phyloP scores from a whole-genome alignment of 352 stramenopile species.

The Blastocystis sp. region DNA sequence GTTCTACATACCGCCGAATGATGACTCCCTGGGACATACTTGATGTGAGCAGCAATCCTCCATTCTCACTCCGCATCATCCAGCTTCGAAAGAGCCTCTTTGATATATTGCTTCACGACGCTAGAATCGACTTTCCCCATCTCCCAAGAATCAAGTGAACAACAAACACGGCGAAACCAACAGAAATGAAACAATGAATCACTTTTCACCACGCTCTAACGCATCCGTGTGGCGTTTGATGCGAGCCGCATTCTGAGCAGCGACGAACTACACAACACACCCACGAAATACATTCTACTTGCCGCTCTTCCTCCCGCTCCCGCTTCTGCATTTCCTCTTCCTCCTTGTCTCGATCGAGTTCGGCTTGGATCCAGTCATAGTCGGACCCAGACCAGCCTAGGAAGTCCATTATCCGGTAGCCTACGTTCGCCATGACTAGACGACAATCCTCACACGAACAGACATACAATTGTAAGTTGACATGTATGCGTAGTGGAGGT shows the following conservation, averaged over 20 bases:
- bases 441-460: neutral
- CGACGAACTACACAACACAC: neutral
- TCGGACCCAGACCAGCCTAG: conserved; percentile 43
- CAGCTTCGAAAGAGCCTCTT: neutral
- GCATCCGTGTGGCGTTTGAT: neutral
- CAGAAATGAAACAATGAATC: neutral
- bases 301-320: conserved; percentile 7
- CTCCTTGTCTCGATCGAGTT: conserved; percentile 6
- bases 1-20: neutral
- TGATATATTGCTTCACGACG: neutral
- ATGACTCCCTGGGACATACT: neutral
- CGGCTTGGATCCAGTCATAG: conserved; percentile 48
- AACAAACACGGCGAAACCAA: neutral
- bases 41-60: neutral
- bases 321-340: neutral
- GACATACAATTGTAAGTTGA: neutral
- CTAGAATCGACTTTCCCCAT: neutral
- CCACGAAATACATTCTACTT: neutral
- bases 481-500: conserved; percentile 34
- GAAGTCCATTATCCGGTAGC: conserved; percentile 31
- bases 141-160: neutral
- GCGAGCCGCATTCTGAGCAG: neutral
- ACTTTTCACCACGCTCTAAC: neutral
- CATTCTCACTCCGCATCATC: neutral
- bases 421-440: conserved; percentile 48